Evolutionary conservation across 495 filamentous ascomycete species (phyloP), one percentile per base, ranked within the genome.

Genomic region (Hypomontagnella monticulosa): DNA sequence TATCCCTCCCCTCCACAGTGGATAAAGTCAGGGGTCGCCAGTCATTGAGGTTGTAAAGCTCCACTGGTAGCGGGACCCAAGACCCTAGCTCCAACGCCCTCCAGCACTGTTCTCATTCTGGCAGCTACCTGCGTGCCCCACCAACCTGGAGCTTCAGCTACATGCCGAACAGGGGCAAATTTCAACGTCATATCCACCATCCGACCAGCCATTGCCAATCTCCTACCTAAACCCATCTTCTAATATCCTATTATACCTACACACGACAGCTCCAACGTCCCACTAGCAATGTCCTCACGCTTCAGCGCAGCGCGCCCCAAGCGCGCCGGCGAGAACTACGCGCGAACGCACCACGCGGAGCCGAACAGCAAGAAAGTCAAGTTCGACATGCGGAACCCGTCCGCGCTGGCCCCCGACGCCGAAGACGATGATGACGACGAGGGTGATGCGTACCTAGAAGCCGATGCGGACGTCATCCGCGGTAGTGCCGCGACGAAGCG

Each of bases 301-400:
- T 84, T 79, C 63, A 81, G 82, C 43, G 88, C 86, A 37, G 87
- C 85, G 32, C 91, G 92, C 15, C 92, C 94, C 1, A 97, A 93
- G 77, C 87, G 91, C 60, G 88, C 86, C 4, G 90, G 87, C 53
- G 93, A 96, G 75, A 86, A 88, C 67, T 95, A 91, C 69, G 81
- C 89, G 42, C 87, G 91, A 61, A 82, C 84, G 15, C 88, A 93
- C 70, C 87, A 91, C 19, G 83, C 87, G 54, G 80, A 82, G 36
- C 76, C 78, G 11, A 82, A 83, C 60, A 76, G 84, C 50, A 97
- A 97, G 71, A 96, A 93, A 75, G 90, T 93, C 23, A 92, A 91
- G 73, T 99, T 99, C 80, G 96, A 98, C 75, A 79, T 93, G 19
- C 91, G 96, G 66, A 98, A 98, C 72, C 95, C 95, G 1, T 96